Evolutionary conservation across 1,284 basidiomycete species (phyloP), one percentile per base, ranked within the genome.

Genomic region (Pseudozyma pruni): DNA sequence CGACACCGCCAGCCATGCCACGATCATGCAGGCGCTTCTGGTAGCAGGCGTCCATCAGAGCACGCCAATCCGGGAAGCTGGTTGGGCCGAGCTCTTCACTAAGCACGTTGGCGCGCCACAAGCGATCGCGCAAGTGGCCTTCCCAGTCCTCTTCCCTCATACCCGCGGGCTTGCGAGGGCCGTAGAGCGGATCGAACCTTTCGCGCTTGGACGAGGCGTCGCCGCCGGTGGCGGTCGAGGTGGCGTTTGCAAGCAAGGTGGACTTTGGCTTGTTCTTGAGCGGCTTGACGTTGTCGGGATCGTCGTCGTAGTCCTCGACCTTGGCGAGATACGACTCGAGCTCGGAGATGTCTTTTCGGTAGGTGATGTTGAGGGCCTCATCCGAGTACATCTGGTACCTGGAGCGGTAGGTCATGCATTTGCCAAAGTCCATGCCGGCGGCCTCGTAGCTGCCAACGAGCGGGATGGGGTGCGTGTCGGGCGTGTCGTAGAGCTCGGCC

Each of bases 351-450:
- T 77, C 75, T 31, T 70, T 55, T n/a, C 80, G 73, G 50, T 82
- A 82, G 27, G 74, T 76, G 71, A 82, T 79, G 54, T 71, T 74
- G 40, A 82, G 76, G n/a, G 79, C 79, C 42, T 81, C 69, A 61
- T 82, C 80, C 25, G 79, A 76, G 68, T 82, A 82, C 80, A 82
- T 82, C 50, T 63, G 55, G 54, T 80, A 81, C 32, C 80, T 56
- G 39, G 70, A 69, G 8, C 67, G 52, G 61, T 82, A 82, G 47
- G 80, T 82, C 54, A 79, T 72, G 68, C 80, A 82, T 47, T 78
- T 75, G 53, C 57, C 66, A n/a, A 56, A 57, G 45, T 81, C 74
- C 71, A 82, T 71, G 49, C 74, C 76, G 4, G 78, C 66, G 14
- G 73, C 59, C 44, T 75, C 52, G 63, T 79, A 75, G 63, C 76